These are phyloP conservation scores for Diospyros lotus DNA, from an alignment of 148 eudicot species.

Conservation along the genomic window DNA sequence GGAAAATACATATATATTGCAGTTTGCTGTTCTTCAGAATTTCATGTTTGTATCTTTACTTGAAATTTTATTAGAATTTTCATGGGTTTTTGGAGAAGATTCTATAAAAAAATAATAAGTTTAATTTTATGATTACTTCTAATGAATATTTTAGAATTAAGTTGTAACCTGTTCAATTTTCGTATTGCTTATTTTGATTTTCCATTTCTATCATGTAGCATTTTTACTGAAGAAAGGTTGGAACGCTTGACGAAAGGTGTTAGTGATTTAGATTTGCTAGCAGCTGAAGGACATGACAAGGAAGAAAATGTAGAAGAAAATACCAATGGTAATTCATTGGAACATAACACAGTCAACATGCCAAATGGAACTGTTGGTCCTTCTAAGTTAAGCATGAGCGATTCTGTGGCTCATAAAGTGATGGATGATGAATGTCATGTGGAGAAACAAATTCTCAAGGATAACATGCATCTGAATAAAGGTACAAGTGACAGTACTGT, in stretches of 20 bases:
- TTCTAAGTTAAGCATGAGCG: constrained; percentile 37
- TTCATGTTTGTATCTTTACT: not conserved
- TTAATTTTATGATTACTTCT: not conserved
- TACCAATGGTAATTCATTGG: constrained; percentile 16
- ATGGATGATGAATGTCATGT: constrained; percentile 35
- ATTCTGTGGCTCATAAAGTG: constrained; percentile 27
- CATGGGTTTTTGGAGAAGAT: not conserved
- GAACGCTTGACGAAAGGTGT: constrained; percentile 66
- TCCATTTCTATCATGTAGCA: constrained; percentile 29
- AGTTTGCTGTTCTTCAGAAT: not conserved
- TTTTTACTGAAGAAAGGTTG: constrained; percentile 85
- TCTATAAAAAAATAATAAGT: not conserved
- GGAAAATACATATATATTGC: not conserved
- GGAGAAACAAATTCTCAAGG: constrained; percentile 31
- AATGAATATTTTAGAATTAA: not conserved
- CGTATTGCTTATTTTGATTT: not conserved
- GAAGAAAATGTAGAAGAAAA: constrained; percentile 46
- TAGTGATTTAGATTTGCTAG: constrained; percentile 44
- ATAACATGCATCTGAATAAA: constrained; percentile 23
- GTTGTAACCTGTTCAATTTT: not conserved
- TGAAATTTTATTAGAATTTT: not conserved
- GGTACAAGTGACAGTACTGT: constrained; percentile 28
- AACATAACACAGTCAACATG: constrained; percentile 30
- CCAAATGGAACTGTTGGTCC: constrained; percentile 35
- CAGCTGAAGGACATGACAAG: constrained; percentile 26